Conservation (phyloP, 352 stramenopile genomes). For the Phytophthora nicotianae region DNA sequence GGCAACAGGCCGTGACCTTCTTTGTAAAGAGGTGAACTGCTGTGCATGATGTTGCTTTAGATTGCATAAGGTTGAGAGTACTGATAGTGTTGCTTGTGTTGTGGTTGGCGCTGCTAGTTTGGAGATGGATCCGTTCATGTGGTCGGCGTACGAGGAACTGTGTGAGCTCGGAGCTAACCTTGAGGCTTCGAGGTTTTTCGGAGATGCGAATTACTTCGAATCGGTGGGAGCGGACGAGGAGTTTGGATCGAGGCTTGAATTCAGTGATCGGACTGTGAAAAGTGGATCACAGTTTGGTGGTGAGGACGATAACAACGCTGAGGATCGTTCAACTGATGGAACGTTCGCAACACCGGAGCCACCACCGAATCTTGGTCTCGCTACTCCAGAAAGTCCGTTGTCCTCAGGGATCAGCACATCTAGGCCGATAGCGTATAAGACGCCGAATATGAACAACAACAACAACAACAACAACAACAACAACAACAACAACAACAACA, state of each 20-base stretch:
- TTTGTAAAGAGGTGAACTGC: constrained; percentile 80
- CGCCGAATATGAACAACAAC: constrained; percentile 32
- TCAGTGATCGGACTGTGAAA: constrained; percentile 4
- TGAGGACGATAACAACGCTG: constrained; percentile 31
- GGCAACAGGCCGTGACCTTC: constrained; percentile 90
- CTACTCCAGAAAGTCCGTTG: constrained; percentile 26
- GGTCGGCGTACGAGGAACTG: constrained; percentile 92
- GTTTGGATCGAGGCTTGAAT: constrained; percentile 12
- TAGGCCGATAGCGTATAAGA: constrained; percentile 42
- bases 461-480: too few species aligned
- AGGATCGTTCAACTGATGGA: constrained; percentile 30
- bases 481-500: too few species aligned
- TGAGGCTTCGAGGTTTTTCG: constrained; percentile 72
- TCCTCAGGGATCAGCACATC: constrained; percentile 8
- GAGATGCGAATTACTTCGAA: constrained; percentile 49
- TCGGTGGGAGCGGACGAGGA: constrained; percentile 7
- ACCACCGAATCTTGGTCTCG: constrained; percentile 28
- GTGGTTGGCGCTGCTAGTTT: constrained; percentile 55
- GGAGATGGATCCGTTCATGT: constrained; percentile 91
- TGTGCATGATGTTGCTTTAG: neutral
- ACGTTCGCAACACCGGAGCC: constrained; percentile 42
- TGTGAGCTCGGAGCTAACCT: constrained; percentile 91
- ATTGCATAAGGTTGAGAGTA: neutral
- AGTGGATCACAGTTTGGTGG: constrained; percentile 11
- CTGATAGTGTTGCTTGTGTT: constrained; percentile 13